Percentiles rank a stretch among this genome's conserved stretches.
These are phyloP conservation scores for Pythium sp. DNA, from an alignment of 352 stramenopile species.

Conservation along the genomic window DNA sequence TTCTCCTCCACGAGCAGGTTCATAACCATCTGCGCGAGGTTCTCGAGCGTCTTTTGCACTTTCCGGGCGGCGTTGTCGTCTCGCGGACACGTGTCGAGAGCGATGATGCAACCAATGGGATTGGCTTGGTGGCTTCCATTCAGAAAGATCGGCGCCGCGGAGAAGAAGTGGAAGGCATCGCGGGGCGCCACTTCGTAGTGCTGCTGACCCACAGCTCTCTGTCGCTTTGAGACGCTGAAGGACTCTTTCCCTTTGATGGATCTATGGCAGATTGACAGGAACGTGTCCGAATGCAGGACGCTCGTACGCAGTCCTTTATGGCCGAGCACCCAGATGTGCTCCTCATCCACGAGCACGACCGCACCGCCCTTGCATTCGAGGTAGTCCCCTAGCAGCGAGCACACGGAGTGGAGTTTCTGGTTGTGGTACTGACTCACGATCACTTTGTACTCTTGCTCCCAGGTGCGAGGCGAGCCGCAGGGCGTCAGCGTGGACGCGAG, in stretches of 20 bases:
- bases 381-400: slow-evolving; percentile 63
- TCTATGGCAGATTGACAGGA: slow-evolving; percentile 54
- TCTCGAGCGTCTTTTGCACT: slow-evolving; percentile 59
- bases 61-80: slow-evolving; percentile 33
- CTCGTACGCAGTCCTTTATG: slow-evolving; percentile 52
- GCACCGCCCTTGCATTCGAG: slow-evolving; percentile 66
- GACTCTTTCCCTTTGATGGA: slow-evolving; percentile 37
- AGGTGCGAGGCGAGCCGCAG: slow-evolving; percentile 24
- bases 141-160: slow-evolving; percentile 43
- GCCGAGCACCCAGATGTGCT: slow-evolving; percentile 64
- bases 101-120: slow-evolving; percentile 58
- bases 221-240: slow-evolving; percentile 45
- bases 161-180: slow-evolving; percentile 60
- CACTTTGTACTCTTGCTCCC: slow-evolving; percentile 43
- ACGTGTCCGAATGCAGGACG: slow-evolving; percentile 52
- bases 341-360: slow-evolving; percentile 57
- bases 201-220: slow-evolving; percentile 15
- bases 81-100: slow-evolving; percentile 48
- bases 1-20: slow-evolving; percentile 57
- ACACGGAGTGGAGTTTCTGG: slow-evolving; percentile 70
- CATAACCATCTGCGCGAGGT: slow-evolving; percentile 57
- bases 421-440: slow-evolving; percentile 74
- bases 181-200: not conserved
- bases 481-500: slow-evolving; percentile 40
- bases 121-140: slow-evolving; percentile 1